These are phyloP conservation scores for Trichomonas tenax DNA, from an alignment of 208 protist species.

Conservation along the genomic window DNA sequence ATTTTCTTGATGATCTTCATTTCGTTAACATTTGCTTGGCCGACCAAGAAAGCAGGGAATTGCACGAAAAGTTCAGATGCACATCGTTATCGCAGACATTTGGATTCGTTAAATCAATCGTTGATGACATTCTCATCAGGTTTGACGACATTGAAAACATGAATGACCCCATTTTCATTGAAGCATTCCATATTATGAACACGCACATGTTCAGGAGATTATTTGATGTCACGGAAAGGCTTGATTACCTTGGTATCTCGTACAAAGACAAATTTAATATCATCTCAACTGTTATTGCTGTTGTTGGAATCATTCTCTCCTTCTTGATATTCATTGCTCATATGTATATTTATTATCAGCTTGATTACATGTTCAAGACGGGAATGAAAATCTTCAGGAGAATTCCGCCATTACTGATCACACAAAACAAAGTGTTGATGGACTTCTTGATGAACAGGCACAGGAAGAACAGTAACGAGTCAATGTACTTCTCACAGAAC, in stretches of 20 bases:
- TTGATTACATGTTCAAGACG: not conserved
- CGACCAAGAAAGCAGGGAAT: not conserved
- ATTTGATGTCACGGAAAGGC: not conserved
- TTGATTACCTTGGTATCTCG: not conserved
- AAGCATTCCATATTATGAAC: not conserved
- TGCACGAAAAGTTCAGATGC: not conserved
- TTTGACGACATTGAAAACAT: not conserved
- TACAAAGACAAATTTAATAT: not conserved
- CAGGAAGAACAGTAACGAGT: not conserved
- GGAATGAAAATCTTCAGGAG: not conserved
- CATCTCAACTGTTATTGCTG: not conserved
- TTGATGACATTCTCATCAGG: not conserved
- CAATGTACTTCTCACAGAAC: not conserved
- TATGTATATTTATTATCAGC: not conserved
- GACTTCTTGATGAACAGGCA: not conserved
- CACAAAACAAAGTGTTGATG: not conserved
- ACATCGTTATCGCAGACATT: not conserved
- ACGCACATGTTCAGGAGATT: not conserved
- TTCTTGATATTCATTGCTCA: not conserved
- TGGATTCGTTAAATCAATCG: not conserved
- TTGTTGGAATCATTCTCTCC: not conserved
- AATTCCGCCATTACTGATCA: not conserved
- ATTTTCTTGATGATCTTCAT: not conserved
- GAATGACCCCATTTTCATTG: not conserved
- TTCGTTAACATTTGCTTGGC: not conserved